Evolutionary conservation across 2,329 filamentous ascomycete species (phyloP), one percentile per base, ranked within the genome.

Genomic region (Colletotrichum trifolii): DNA sequence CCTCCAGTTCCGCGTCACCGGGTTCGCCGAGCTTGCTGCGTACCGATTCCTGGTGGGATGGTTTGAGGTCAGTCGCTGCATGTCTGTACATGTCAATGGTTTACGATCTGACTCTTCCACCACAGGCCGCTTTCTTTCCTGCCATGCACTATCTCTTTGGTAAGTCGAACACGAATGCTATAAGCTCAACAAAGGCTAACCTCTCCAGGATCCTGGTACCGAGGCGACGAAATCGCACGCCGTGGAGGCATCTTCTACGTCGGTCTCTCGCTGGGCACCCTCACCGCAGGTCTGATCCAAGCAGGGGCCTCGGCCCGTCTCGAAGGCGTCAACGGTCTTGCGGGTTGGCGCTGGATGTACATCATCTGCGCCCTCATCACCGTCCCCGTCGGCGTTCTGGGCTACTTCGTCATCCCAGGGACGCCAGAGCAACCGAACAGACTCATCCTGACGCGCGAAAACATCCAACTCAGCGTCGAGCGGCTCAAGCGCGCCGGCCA

Each of bases 151-250:
- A 82, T 54, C 77, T 83, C 25, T 75, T 85, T 6, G 79, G 79
- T 17, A 11, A 35, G 45, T 75, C 2, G 2, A 2, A 2, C 2
- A n/a, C 3, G 2, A 3, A 8, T 36, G 17, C 13, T 13, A 4
- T 7, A 0, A 11, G 8, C 17, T 35, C 8, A 3, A 15, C 3
- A 3, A 5, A 42, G 13, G 0, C 83, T 1, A 82, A 88, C 54
- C 85, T 3, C 3, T 7, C 2, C 1, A 80, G 86, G 1, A 76
- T 79, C 82, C 48, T 85, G 81, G 75, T 85, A 85, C 71, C 82
- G 81, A 1, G 76, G 81, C 17, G 78, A 79, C 64, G 76, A 78
- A 68, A 68, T 79, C 39, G 69, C 75, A n/a, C 67, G 75, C 25
- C 74, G 79, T 34, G 74, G 82, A n/a, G 79, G 80, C 58, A 78